A percentile compares a stretch with the other conserved stretches of the same genome.
phyloP scores from a whole-genome alignment of 768 basidiomycete genomes.

The Pleurotus eryngii region DNA sequence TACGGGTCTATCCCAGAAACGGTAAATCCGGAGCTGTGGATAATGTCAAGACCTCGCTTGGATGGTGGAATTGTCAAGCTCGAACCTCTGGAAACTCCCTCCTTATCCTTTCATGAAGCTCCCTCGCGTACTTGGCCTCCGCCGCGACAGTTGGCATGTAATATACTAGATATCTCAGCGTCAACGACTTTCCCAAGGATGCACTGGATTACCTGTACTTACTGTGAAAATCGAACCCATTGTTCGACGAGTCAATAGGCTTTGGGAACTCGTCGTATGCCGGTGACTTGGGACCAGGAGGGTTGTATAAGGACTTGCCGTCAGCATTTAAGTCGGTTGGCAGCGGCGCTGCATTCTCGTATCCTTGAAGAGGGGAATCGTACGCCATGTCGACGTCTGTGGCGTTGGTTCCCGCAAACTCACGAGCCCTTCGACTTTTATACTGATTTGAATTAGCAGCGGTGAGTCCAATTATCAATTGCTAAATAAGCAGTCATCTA shows the following conservation, averaged over 20 bases:
- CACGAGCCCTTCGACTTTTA: no score
- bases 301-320: slow-evolving; percentile 54
- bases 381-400: background rate
- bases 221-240: slow-evolving; percentile 77
- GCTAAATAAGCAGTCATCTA: background rate
- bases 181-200: background rate
- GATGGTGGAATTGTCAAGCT: background rate
- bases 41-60: background rate
- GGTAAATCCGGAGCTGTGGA: slow-evolving; percentile 55
- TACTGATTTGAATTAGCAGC: background rate
- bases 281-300: slow-evolving; percentile 40
- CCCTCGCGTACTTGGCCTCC: slow-evolving; percentile 46
- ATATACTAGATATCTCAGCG: slow-evolving; percentile 43
- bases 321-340: slow-evolving; percentile 46
- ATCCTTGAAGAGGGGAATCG: slow-evolving; percentile 35
- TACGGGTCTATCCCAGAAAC: slow-evolving; percentile 58
- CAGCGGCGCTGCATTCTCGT: slow-evolving; percentile 37
- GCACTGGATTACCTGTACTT: slow-evolving; percentile 18
- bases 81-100: slow-evolving; percentile 68
- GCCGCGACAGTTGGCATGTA: slow-evolving; percentile 45
- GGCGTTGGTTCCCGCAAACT: no score
- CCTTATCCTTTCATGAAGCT: slow-evolving; percentile 56
- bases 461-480: background rate
- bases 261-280: slow-evolving; percentile 53
- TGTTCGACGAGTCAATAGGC: slow-evolving; percentile 49